These are phyloP conservation scores for Taphrina deformans DNA, from an alignment of 1,139 yeast genomes.

Conservation along the genomic window DNA sequence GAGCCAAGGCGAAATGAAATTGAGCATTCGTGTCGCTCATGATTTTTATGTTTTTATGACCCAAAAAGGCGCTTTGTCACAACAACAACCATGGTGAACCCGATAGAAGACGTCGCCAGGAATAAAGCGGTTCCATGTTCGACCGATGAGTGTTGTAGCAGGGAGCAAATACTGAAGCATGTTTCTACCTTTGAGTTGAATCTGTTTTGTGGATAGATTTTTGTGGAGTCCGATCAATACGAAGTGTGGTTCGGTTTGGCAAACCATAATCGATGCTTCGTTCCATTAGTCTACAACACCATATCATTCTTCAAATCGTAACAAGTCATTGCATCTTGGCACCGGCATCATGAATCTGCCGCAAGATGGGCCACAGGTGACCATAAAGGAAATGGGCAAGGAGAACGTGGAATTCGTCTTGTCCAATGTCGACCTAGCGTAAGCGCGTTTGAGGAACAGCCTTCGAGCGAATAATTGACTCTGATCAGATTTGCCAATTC, in stretches of 20 bases:
- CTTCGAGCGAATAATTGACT: not conserved
- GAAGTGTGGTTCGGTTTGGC: not conserved
- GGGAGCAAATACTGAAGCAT: too few relatives aligned
- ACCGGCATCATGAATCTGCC: conserved; percentile 7
- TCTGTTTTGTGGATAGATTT: not conserved
- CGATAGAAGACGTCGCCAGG: too few relatives aligned
- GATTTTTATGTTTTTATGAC: not conserved
- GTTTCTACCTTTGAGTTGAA: too few relatives aligned
- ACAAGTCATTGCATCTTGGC: too few relatives aligned
- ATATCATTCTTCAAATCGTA: not conserved
- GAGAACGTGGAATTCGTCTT: conserved; percentile 90
- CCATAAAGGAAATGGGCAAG: conserved; percentile 78
- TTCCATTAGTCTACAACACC: too few relatives aligned
- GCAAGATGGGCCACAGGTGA: conserved; percentile 69
- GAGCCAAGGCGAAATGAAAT: conserved; percentile 35
- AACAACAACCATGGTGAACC: too few relatives aligned
- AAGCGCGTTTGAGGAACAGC: too few relatives aligned
- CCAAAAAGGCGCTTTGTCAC: too few relatives aligned
- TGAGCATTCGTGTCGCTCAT: conserved; percentile 27
- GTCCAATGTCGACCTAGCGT: conserved; percentile 80
- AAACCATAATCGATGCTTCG: not conserved
- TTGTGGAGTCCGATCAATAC: not conserved
- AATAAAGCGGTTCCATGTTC: too few relatives aligned
- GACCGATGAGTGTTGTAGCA: not conserved
- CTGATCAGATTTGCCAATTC: conserved; percentile 73